A percentile compares a stretch with the other conserved stretches of the same genome.
Conservation (phyloP, 495 filamentous ascomycete genomes). For the Xylaria sp. region DNA sequence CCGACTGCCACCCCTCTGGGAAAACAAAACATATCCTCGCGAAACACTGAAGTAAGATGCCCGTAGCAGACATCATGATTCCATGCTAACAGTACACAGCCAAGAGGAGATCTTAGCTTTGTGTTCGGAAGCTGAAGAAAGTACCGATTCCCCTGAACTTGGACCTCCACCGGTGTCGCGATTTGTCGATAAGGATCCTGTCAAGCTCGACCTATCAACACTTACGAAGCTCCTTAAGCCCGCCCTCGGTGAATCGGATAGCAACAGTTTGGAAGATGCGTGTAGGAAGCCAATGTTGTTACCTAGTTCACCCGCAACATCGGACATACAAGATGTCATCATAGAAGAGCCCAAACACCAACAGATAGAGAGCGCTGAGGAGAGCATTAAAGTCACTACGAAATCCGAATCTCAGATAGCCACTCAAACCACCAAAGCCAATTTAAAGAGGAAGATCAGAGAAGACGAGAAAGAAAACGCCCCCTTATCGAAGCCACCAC, state of each 20-base stretch:
- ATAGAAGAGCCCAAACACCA: constrained; percentile 11
- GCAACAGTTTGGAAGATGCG: constrained; percentile 31
- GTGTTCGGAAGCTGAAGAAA: constrained; percentile 54
- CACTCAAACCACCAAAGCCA: constrained; percentile 34
- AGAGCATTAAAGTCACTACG: constrained; percentile 39
- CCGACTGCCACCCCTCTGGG: constrained; percentile 79
- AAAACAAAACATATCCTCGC: constrained; percentile 79
- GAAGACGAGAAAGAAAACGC: constrained; percentile 47
- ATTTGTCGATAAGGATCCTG: constrained; percentile 67
- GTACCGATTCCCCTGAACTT: constrained; percentile 68
- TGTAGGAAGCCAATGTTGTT: constrained; percentile 27
- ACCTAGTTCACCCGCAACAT: constrained; percentile 28
- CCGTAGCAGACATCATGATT: neutral
- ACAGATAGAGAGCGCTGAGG: constrained; percentile 27
- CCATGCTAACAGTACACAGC: constrained; percentile 42
- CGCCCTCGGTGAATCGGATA: constrained; percentile 28
- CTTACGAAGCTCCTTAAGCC: constrained; percentile 28
- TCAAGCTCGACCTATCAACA: constrained; percentile 58
- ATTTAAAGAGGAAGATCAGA: constrained; percentile 40
- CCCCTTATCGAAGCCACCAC: constrained; percentile 21
- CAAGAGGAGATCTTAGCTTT: constrained; percentile 56
- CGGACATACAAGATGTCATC: constrained; percentile 28
- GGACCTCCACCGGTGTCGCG: constrained; percentile 70
- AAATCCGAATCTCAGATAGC: constrained; percentile 18
- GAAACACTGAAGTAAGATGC: constrained; percentile 72